Evolutionary conservation across 345 rosid genomes (phyloP).

Genomic region (Excoecaria agallocha): DNA sequence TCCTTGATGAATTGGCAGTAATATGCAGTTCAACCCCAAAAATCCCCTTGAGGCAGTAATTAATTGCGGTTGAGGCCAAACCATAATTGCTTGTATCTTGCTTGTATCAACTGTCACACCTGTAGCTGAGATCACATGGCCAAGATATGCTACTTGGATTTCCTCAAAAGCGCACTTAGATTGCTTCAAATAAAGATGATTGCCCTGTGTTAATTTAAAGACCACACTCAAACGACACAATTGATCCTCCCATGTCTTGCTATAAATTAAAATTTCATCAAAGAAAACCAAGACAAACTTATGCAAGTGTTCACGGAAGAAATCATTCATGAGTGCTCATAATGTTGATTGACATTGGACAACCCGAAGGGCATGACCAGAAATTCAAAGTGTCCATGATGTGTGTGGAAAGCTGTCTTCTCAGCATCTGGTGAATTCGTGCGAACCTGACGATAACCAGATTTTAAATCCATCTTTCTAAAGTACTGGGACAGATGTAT

Average conservation of each 20-base stretch:
- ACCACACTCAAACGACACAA: no score
- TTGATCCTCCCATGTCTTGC: background rate
- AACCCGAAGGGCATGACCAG: background rate
- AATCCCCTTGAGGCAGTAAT: background rate
- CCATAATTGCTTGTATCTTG: background rate
- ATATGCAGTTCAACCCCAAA: background rate
- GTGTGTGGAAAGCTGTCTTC: background rate
- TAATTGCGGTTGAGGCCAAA: constrained; percentile 1
- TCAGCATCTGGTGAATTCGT: background rate
- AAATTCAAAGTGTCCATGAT: background rate
- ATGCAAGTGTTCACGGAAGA: background rate
- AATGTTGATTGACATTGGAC: no score
- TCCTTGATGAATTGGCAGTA: background rate
- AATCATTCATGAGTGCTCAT: no score
- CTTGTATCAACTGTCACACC: background rate
- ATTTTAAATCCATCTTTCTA: background rate
- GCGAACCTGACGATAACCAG: background rate
- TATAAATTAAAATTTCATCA: background rate
- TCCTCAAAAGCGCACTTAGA: background rate
- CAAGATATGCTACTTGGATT: background rate
- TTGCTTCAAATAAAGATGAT: background rate
- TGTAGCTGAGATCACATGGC: background rate
- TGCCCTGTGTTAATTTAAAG: background rate
- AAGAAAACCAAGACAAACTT: background rate
- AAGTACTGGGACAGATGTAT: background rate